phyloP scores from a whole-genome alignment of 192 early-diverging fungal species.

The Powellomyces hirtus region DNA sequence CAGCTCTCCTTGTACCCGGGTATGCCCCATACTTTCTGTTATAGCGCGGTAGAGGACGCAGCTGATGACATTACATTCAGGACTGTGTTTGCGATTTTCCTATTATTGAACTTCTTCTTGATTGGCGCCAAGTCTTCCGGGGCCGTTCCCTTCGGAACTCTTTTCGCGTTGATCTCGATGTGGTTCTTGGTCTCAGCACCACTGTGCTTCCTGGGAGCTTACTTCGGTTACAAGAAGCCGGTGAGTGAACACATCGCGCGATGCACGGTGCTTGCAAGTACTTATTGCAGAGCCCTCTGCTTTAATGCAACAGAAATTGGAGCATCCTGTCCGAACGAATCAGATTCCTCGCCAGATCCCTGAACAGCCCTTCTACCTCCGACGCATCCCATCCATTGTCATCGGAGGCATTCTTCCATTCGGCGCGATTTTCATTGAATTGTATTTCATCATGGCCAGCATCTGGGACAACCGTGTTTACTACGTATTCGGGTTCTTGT shows the following conservation, averaged over 20 bases:
- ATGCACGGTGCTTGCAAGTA: too few relatives aligned
- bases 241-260: constrained; percentile 25
- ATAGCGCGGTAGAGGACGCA: background rate
- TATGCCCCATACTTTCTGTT: constrained; percentile 31
- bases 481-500: constrained; percentile 62
- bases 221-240: constrained; percentile 76
- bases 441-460: constrained; percentile 58
- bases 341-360: constrained; percentile 93
- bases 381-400: constrained; percentile 51
- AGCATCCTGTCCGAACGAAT: constrained; percentile 85
- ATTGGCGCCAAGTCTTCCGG: constrained; percentile 83
- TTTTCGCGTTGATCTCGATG: constrained; percentile 71
- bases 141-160: constrained; percentile 88
- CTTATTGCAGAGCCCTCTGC: too few relatives aligned
- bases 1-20: constrained; percentile 79
- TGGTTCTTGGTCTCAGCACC: constrained; percentile 83
- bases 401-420: constrained; percentile 71
- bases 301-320: constrained; percentile 53
- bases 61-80: constrained; percentile 17
- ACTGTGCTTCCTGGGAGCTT: constrained; percentile 79
- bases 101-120: constrained; percentile 81
- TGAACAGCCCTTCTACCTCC: constrained; percentile 68
- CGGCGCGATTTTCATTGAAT: constrained; percentile 65
- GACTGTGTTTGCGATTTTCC: constrained; percentile 57
- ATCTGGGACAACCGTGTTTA: constrained; percentile 58